phyloP scores from a whole-genome alignment of 108 stramenopile genomes.

The Asterionellopsis glacialis region DNA sequence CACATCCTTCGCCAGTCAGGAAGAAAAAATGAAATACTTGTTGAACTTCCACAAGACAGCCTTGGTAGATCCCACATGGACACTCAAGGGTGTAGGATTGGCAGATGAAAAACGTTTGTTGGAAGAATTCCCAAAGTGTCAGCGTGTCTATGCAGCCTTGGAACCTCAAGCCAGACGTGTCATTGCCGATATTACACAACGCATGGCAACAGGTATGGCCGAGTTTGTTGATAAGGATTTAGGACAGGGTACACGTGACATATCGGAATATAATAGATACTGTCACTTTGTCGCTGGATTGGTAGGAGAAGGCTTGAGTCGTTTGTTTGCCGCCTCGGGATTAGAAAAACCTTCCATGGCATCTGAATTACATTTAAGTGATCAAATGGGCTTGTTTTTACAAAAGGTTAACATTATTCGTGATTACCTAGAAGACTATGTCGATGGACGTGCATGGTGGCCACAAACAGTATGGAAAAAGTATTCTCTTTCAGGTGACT shows the following conservation, averaged over 20 bases:
- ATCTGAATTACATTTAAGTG: slow-evolving; percentile 64
- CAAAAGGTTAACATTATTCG: slow-evolving; percentile 99
- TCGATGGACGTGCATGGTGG: slow-evolving; percentile 99
- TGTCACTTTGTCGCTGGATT: slow-evolving; percentile 99
- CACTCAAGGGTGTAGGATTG: slow-evolving; percentile 90
- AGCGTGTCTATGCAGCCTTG: slow-evolving; percentile 72
- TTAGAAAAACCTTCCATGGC: slow-evolving; percentile 67
- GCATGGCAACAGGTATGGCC: slow-evolving; percentile 99
- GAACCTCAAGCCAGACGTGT: slow-evolving; percentile 58
- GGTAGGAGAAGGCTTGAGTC: slow-evolving; percentile 96
- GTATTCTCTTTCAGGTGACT: slow-evolving; percentile 65
- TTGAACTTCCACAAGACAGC: slow-evolving; percentile 83
- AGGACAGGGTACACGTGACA: slow-evolving; percentile 91
- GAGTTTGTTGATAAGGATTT: slow-evolving; percentile 96
- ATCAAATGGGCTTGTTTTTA: slow-evolving; percentile 98
- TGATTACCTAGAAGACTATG: slow-evolving; percentile 99
- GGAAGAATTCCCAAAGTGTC: slow-evolving; percentile 90
- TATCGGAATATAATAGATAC: slow-evolving; percentile 92
- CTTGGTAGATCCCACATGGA: slow-evolving; percentile 82
- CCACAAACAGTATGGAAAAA: slow-evolving; percentile 94
- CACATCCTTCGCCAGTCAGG: slow-evolving; percentile 73
- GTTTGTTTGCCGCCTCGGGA: slow-evolving; percentile 87
- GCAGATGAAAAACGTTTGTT: slow-evolving; percentile 90
- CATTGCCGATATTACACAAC: slow-evolving; percentile 90
- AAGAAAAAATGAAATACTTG: slow-evolving; percentile 82